Evolutionary conservation across 2,329 filamentous ascomycete species (phyloP).

Genomic region (Fusarium nelsonii): DNA sequence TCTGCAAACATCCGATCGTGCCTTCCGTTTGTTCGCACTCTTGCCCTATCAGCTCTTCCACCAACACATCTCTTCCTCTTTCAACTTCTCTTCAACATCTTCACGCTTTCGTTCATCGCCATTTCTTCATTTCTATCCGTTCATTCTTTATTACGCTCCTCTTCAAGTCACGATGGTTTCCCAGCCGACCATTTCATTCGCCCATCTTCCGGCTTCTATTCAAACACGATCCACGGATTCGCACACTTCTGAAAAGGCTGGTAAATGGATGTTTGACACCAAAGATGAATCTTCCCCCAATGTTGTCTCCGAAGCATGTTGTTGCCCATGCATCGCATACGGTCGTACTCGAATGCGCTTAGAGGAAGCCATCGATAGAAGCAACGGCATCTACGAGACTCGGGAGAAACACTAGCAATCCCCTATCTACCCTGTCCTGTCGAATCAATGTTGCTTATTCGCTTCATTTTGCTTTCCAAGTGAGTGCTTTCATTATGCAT

Average conservation of each 20-base stretch:
- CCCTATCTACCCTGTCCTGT: not conserved
- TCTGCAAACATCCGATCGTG: not conserved
- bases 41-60: not conserved
- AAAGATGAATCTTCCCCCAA: not conserved
- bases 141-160: not conserved
- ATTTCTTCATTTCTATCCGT: not conserved
- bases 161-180: not conserved
- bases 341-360: slow-evolving; percentile 18
- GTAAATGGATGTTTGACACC: not conserved
- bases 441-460: slow-evolving; percentile 7
- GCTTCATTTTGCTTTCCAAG: slow-evolving; percentile 47
- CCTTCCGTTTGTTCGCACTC: not conserved
- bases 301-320: not conserved
- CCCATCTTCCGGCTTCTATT: not conserved
- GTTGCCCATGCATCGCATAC: slow-evolving; percentile 23
- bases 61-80: not conserved
- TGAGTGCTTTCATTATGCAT: slow-evolving; percentile 22
- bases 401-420: slow-evolving; percentile 1
- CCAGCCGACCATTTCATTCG: not conserved
- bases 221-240: not conserved
- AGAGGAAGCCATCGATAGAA: not conserved
- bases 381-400: slow-evolving; percentile 11
- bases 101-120: not conserved
- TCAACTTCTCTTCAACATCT: not conserved
- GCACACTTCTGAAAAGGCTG: not conserved